Percentiles rank a stretch among this genome's conserved stretches.
These are phyloP conservation scores for Tanacetum coccineum DNA, from an alignment of 129 eudicot genomes.

Conservation along the genomic window DNA sequence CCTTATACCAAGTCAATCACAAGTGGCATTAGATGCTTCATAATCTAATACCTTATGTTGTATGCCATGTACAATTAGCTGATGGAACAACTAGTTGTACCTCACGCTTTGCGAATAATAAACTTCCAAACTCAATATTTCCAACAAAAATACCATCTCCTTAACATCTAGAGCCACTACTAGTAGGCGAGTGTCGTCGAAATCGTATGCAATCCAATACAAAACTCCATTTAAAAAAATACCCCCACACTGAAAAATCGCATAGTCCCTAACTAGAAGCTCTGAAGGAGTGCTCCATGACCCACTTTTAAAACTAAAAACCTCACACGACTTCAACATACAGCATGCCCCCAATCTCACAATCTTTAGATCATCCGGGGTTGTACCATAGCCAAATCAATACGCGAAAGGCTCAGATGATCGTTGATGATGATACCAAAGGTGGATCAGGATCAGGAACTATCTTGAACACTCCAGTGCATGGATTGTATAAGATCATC, in stretches of 20 bases:
- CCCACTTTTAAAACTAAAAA: not conserved
- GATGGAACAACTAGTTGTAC: too few species aligned
- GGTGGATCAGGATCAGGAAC: not conserved
- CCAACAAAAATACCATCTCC: not conserved
- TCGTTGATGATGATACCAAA: not conserved
- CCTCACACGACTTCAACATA: not conserved
- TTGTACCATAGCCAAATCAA: constrained; percentile 2
- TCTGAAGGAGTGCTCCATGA: constrained; percentile 3
- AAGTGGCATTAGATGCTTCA: too few species aligned
- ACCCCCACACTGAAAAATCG: not conserved
- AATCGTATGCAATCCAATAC: not conserved
- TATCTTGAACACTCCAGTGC: not conserved
- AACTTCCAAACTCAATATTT: too few species aligned
- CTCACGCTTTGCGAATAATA: too few species aligned
- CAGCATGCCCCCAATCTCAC: not conserved
- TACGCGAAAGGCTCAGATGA: not conserved
- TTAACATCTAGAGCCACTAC: constrained; percentile 7
- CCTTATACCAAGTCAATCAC: too few species aligned
- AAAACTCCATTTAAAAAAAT: constrained; percentile 10
- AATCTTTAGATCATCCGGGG: not conserved
- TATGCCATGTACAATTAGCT: too few species aligned
- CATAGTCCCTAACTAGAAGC: not conserved
- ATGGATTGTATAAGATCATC: not conserved
- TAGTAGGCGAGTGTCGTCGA: too few species aligned
- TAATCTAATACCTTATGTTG: too few species aligned